Evolutionary conservation across 2,329 filamentous ascomycete species (phyloP).

Genomic region (Fusarium sterilihyphosum): DNA sequence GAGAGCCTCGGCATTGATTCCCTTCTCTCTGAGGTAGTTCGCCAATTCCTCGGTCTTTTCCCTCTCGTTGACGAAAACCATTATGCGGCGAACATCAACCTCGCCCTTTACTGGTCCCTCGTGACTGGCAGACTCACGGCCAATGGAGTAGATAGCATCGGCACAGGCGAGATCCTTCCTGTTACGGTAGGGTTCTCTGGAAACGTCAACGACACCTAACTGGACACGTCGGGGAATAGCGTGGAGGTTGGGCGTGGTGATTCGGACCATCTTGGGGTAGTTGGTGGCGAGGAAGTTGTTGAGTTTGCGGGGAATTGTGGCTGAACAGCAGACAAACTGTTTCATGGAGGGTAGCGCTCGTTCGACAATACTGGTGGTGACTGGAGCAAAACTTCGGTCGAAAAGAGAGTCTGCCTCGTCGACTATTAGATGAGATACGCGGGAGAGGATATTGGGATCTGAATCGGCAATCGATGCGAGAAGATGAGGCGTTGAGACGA

Average conservation of each 20-base stretch:
- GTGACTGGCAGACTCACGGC: slow-evolving; percentile 73
- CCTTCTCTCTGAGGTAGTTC: slow-evolving; percentile 81
- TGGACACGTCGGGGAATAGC: slow-evolving; percentile 95
- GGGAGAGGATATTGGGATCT: slow-evolving; percentile 92
- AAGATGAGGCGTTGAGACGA: slow-evolving; percentile 89
- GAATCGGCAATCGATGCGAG: slow-evolving; percentile 87
- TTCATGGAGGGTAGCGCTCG: slow-evolving; percentile 82
- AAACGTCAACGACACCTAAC: slow-evolving; percentile 90
- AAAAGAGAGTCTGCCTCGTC: slow-evolving; percentile 97
- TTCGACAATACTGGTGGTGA: slow-evolving; percentile 85
- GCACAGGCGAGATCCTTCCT: slow-evolving; percentile 95
- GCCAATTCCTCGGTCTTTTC: slow-evolving; percentile 87
- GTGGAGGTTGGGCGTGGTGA: slow-evolving; percentile 95
- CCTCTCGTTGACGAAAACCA: slow-evolving; percentile 97
- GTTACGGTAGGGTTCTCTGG: slow-evolving; percentile 90
- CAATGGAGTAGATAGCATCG: slow-evolving; percentile 93
- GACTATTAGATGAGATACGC: slow-evolving; percentile 86
- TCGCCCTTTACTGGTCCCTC: slow-evolving; percentile 65
- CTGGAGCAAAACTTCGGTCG: slow-evolving; percentile 89
- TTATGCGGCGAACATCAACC: slow-evolving; percentile 80
- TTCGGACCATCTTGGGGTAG: slow-evolving; percentile 84
- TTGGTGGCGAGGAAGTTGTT: slow-evolving; percentile 84
- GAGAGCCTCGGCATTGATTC: slow-evolving; percentile 86
- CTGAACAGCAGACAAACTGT: slow-evolving; percentile 92
- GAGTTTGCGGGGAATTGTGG: slow-evolving; percentile 90